Percentiles rank a stretch among this genome's conserved stretches.
Evolutionary conservation across 768 basidiomycete species (phyloP).

Genomic region (Hygrophorus russula): DNA sequence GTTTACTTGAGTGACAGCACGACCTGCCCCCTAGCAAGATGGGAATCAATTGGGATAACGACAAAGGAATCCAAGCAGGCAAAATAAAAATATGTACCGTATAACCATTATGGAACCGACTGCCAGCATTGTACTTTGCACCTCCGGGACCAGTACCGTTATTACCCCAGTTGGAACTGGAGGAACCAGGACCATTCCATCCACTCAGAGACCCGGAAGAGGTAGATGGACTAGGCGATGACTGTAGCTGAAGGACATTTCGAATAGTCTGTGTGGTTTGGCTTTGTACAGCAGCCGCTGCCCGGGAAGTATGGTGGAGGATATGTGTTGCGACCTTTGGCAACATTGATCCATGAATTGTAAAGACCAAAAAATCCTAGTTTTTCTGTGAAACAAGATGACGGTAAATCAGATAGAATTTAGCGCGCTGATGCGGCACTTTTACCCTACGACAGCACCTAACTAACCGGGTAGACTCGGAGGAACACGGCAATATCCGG

Average conservation of each 20-base stretch:
- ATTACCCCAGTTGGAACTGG: conserved; percentile 37
- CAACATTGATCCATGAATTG: conserved; percentile 36
- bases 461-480: neutral
- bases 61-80: conserved; percentile 3
- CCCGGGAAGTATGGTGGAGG: conserved; percentile 65
- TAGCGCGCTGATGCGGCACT: too few species aligned
- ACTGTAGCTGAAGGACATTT: conserved; percentile 66
- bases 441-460: too few species aligned
- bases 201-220: conserved; percentile 25
- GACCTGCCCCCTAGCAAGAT: conserved; percentile 44
- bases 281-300: conserved; percentile 65
- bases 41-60: neutral
- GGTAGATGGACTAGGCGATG: conserved; percentile 34
- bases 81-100: conserved; percentile 39
- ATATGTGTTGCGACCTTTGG: conserved; percentile 78
- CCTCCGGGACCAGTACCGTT: conserved; percentile 60
- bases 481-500: neutral
- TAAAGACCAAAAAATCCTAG: too few species aligned
- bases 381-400: too few species aligned
- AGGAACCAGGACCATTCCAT: conserved; percentile 37
- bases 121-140: conserved; percentile 60
- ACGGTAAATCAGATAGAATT: too few species aligned
- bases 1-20: conserved; percentile 66
- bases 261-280: conserved; percentile 55
- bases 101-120: conserved; percentile 60